These are phyloP conservation scores for Fusarium denticulatum DNA, from an alignment of 2,329 filamentous ascomycete genomes.

Conservation along the genomic window DNA sequence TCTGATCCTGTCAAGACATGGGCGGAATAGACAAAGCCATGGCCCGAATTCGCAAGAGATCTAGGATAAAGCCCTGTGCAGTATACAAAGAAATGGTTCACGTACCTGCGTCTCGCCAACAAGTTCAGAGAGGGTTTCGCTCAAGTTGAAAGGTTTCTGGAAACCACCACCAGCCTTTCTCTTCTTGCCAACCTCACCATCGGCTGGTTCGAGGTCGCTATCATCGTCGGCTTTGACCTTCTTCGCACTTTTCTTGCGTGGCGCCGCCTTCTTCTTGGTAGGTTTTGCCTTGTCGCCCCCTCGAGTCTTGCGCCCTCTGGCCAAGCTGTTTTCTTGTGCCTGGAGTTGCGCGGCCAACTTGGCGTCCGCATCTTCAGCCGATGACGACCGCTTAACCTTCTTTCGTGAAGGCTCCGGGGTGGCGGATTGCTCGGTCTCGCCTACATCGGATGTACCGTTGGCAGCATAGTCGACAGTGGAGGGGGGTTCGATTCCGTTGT, in stretches of 20 bases:
- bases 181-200: slow-evolving; percentile 64
- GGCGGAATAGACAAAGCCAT: neutral
- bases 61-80: neutral
- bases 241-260: slow-evolving; percentile 78
- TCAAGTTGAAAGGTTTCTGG: slow-evolving; percentile 85
- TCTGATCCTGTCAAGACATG: neutral
- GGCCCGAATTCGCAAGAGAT: neutral
- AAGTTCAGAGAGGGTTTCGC: slow-evolving; percentile 73
- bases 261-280: slow-evolving; percentile 69
- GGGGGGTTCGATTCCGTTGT: slow-evolving; percentile 60
- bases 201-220: slow-evolving; percentile 75
- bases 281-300: slow-evolving; percentile 70
- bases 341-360: slow-evolving; percentile 88
- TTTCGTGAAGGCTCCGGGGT: slow-evolving; percentile 62
- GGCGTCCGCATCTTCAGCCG: slow-evolving; percentile 80
- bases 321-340: slow-evolving; percentile 84
- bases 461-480: slow-evolving; percentile 46
- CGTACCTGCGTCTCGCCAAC: slow-evolving; percentile 74
- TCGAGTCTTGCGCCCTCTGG: slow-evolving; percentile 76
- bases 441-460: slow-evolving; percentile 49
- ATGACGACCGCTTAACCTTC: slow-evolving; percentile 73
- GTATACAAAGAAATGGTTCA: slow-evolving; percentile 7
- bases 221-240: slow-evolving; percentile 83
- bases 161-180: slow-evolving; percentile 92
- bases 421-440: slow-evolving; percentile 60